Evolutionary conservation across 208 protist genomes (phyloP), one percentile per base, ranked within the genome.

Genomic region (Porcisia hertigi): DNA sequence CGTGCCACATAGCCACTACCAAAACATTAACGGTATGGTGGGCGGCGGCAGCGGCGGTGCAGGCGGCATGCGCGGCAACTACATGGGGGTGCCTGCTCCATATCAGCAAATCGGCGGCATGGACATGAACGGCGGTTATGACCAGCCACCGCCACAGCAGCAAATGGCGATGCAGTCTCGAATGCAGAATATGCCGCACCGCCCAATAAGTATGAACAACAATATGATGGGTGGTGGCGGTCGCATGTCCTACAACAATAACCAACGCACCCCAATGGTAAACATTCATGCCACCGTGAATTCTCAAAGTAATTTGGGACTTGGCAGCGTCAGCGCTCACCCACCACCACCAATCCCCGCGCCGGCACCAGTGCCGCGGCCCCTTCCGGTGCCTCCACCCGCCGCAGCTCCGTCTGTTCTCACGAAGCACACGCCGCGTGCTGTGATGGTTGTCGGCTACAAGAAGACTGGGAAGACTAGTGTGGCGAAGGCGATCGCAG

Each of bases 361-460:
- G 11, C 25, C 69, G 34, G 54, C 62, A 16, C 59, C 73, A 14
- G 53, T 72, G 67, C 6, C 52, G 57, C 71, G 71, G 18, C 71
- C 71, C 2, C 67, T 58, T 20, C 58, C 67, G 1, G 67, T 72
- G 18, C 67, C 67, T 45, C 52, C 49, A 39, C 5, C 30, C 16
- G 16, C 52, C 1, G 67, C 36, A 47, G 72, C 53, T 11, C 81
- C 75, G 45, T 81, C 87, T 3, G 86, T 85, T 72, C 30, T 79
- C 3, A 79, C 79, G n/a, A 85, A 82, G 75, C 69, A 39, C 58
- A 83, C 76, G n/a, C 82, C 81, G 36, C 79, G 86, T 36, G 92
- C 92, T 36, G 84, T 96, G 70, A 80, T 96, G 70, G 90, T 96
- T 43, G 84, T 88, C 54, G 92, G 92, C 23, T 94, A 94, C 82